These are phyloP conservation scores for Magnaporthiopsis rhizophila DNA, from an alignment of 2,329 filamentous ascomycete genomes.

Conservation along the genomic window DNA sequence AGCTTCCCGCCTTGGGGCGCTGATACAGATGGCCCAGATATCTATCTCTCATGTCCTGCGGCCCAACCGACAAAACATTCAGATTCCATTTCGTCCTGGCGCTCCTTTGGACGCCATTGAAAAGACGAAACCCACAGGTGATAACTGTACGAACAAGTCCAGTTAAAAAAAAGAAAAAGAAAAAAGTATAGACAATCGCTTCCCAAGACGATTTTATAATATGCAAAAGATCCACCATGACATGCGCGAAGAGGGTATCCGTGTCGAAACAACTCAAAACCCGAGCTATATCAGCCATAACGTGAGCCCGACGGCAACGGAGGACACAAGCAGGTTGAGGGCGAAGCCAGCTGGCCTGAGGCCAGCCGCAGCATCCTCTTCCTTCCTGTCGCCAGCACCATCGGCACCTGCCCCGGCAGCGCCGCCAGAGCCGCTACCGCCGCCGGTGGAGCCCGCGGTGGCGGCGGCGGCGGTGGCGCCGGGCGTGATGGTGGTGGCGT, in stretches of 20 bases:
- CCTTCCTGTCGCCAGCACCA: background rate
- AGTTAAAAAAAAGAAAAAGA: too few relatives aligned
- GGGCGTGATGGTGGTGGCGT: conserved; percentile 30
- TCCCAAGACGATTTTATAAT: background rate
- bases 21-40: too few relatives aligned
- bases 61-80: background rate
- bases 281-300: background rate
- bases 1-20: too few relatives aligned
- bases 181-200: background rate
- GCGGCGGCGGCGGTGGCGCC: background rate
- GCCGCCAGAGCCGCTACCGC: background rate
- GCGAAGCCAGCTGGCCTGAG: conserved; percentile 9
- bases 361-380: conserved; percentile 12
- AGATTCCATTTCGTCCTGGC: background rate
- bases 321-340: background rate
- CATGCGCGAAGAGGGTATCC: too few relatives aligned
- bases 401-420: background rate
- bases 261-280: background rate
- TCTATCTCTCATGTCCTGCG: too few relatives aligned
- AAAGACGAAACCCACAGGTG: too few relatives aligned
- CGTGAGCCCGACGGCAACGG: background rate
- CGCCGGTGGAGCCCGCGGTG: background rate
- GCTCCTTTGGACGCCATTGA: background rate
- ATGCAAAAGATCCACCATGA: background rate
- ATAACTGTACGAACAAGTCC: too few relatives aligned